phyloP scores from a whole-genome alignment of 2,329 filamentous ascomycete species.

The Aspergillus proliferans region DNA sequence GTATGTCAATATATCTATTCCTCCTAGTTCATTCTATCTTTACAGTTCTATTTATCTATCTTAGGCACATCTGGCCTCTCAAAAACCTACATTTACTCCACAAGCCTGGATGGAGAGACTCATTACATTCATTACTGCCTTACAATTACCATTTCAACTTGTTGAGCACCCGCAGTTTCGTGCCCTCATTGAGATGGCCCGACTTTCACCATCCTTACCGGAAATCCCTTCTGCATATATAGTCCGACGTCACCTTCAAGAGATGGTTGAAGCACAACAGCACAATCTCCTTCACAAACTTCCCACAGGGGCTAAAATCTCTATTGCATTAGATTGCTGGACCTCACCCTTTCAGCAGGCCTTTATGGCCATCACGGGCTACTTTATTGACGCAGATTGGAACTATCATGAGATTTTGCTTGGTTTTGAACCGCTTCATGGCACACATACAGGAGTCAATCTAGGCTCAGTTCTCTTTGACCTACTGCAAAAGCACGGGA shows the following conservation, averaged over 20 bases:
- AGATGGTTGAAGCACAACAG: background rate
- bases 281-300: background rate
- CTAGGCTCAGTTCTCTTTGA: constrained; percentile 2
- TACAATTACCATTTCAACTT: background rate
- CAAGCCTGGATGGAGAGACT: background rate
- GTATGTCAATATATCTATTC: background rate
- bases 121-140: background rate
- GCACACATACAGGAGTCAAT: constrained; percentile 2
- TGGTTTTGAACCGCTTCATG: constrained; percentile 9
- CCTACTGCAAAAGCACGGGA: background rate
- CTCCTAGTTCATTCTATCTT: background rate
- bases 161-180: background rate
- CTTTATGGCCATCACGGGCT: constrained; percentile 10
- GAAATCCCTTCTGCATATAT: background rate
- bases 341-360: constrained; percentile 5
- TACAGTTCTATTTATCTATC: background rate
- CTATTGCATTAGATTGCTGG: constrained; percentile 5
- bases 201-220: background rate
- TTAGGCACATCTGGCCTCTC: background rate
- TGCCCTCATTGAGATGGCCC: background rate
- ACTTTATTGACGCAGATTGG: constrained; percentile 8
- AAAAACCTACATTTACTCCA: background rate
- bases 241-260: background rate
- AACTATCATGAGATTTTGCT: constrained; percentile 5
- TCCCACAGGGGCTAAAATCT: background rate